Base-by-base conservation (phyloP, 208 protist species). In the Vickermania spadyakhi region DNA sequence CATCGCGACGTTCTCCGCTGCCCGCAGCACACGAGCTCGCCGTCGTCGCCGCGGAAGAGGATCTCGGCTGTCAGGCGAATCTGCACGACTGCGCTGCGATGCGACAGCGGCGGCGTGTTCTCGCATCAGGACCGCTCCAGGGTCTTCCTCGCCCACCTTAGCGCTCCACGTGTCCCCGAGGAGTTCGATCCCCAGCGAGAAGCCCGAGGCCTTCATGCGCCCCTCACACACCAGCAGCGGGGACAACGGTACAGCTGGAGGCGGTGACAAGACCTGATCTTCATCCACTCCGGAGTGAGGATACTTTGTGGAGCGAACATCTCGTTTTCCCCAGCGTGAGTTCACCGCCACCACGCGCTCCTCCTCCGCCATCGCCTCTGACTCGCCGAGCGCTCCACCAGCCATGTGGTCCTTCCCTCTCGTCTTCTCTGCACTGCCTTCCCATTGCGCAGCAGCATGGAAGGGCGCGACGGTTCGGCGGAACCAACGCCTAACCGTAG, bases 121-220 rank as follows among this genome's bases (percentile, higher is more conserved):
- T 5, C 0, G 49, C 18, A 62, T 5, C 31, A 29, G 42, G 2
- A 11, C 13, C 4, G 21, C 36, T 23, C 28, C 41, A 4, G 54
- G 41, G 22, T 29, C 4, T 23, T 58, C 27, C 51, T 54, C 60
- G 21, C 78, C 78, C 2, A 88, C 81, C 13, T 56, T 49, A 3
- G 30, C 1, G 18, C 78, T 81, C 88, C 88, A 94, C 14, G 21
- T 64, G 36, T 94, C 88, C 2, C 89, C 89, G 41, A 93, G 77
- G 25, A 95, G 79, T 63, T 85, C 78, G 7, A 95, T 66, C 0
- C 89, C 85, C n/a, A 95, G 70, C 66, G 85, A 76, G 60, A 91
- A 77, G 30, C 89, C 89, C 52, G 85, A 42, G 28, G 61, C 71
- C 5, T 66, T 70, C 50, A 95, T 50, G 56, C 79, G 72, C 0